phyloP scores from a whole-genome alignment of 768 basidiomycete genomes.

The Termitomyces sp. region DNA sequence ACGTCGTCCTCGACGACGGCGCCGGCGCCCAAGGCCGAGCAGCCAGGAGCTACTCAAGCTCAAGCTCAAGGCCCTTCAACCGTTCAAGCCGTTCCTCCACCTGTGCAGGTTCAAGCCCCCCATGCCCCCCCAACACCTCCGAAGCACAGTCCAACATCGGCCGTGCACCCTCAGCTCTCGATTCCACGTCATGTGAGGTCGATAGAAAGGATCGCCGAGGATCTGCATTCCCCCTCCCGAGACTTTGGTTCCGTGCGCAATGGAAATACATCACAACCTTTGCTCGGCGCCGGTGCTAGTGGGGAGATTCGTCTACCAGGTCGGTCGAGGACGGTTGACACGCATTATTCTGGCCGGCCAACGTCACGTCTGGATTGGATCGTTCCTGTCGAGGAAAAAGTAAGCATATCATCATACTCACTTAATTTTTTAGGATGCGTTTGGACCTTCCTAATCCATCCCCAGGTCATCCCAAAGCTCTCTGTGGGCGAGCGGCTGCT shows the following conservation, averaged over 20 bases:
- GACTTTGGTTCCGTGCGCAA: background rate
- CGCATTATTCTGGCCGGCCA: constrained; percentile 11
- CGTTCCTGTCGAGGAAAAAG: constrained; percentile 23
- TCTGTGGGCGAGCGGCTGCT: constrained; percentile 49
- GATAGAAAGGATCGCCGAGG: constrained; percentile 2
- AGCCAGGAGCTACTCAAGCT: background rate
- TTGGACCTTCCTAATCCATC: background rate
- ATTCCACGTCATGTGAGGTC: constrained; percentile 6
- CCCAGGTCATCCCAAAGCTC: constrained; percentile 18
- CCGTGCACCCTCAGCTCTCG: background rate
- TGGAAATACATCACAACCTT: constrained; percentile 14
- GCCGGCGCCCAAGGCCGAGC: background rate
- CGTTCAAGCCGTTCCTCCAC: background rate
- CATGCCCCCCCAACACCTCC: background rate
- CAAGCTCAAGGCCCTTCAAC: background rate
- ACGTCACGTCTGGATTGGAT: constrained; percentile 35
- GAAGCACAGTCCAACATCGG: constrained; percentile 1
- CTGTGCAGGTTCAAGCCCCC: background rate
- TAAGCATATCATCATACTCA: background rate
- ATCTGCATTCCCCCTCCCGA: background rate
- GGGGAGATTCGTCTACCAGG: constrained; percentile 6
- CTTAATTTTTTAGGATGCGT: background rate
- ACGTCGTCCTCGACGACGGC: background rate
- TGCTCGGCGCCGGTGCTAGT: constrained; percentile 6
- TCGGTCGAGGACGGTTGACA: constrained; percentile 10